phyloP scores from a whole-genome alignment of 371 early-diverging fungal species.

The Massospora cicadina region DNA sequence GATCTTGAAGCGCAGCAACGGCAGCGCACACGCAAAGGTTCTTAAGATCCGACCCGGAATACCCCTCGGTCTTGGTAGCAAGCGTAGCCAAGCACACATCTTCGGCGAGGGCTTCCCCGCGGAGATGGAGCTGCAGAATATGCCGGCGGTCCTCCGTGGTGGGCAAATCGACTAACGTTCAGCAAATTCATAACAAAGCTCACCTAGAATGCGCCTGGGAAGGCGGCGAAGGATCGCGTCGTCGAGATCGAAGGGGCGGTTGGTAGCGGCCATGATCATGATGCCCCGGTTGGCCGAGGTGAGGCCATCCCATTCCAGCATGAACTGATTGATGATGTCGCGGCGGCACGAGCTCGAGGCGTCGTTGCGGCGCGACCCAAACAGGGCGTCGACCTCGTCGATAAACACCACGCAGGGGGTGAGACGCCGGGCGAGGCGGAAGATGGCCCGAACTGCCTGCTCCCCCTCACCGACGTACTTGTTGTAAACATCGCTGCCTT shows the following conservation, averaged over 20 bases:
- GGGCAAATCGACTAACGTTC: conserved; percentile 68
- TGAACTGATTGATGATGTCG: conserved; percentile 72
- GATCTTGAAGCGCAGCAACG: conserved; percentile 44
- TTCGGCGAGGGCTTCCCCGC: conserved; percentile 41
- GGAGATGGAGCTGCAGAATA: conserved; percentile 63
- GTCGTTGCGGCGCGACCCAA: conserved; percentile 59
- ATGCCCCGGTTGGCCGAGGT: conserved; percentile 68
- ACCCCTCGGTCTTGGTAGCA: conserved; percentile 51
- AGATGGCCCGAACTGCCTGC: conserved; percentile 92
- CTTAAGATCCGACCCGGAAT: conserved; percentile 96
- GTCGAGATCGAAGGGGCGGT: conserved; percentile 96
- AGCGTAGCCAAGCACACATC: conserved; percentile 30
- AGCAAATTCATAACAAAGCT: background rate
- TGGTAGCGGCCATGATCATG: conserved; percentile 98
- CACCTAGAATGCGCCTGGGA: conserved; percentile 84
- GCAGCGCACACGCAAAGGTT: conserved; percentile 93
- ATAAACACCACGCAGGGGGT: conserved; percentile 96
- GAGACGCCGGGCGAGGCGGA: conserved; percentile 88
- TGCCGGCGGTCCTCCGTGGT: conserved; percentile 55
- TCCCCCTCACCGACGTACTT: conserved; percentile 99
- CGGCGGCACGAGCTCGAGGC: conserved; percentile 89
- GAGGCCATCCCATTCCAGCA: conserved; percentile 87
- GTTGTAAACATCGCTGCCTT: conserved; percentile 97
- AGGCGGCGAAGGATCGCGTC: conserved; percentile 93
- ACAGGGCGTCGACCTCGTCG: conserved; percentile 99